Evolutionary conservation across 148 eudicot genomes (phyloP).

Genomic region (Rhododendron ovatum): DNA sequence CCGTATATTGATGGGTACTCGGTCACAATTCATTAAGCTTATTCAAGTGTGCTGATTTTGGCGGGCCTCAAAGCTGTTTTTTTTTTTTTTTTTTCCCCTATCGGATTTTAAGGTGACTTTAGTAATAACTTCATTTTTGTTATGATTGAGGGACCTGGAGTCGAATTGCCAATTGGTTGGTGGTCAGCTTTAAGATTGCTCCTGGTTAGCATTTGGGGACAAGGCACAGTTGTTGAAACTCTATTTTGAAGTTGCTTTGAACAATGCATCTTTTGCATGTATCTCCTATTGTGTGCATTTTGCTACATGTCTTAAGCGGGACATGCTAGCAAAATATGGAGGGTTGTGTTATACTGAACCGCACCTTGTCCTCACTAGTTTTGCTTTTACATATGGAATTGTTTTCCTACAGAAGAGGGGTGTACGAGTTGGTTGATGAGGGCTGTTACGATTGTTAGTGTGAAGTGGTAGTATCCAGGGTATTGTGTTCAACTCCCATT

Average conservation of each 20-base stretch:
- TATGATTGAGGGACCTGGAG: background rate
- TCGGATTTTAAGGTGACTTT: too few relatives aligned
- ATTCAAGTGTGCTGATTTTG: too few relatives aligned
- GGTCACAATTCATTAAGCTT: too few relatives aligned
- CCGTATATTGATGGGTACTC: too few relatives aligned
- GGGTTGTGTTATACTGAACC: background rate
- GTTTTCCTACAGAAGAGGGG: background rate
- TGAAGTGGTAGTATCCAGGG: background rate
- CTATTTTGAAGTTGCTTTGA: background rate
- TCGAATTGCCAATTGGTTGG: background rate
- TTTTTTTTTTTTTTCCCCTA: too few relatives aligned
- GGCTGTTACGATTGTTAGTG: background rate
- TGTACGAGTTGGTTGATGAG: background rate
- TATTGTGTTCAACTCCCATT: background rate
- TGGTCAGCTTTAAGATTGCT: background rate
- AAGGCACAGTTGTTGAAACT: background rate
- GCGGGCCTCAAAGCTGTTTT: too few relatives aligned
- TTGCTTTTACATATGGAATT: background rate
- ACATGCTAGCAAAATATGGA: background rate
- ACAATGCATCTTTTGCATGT: background rate
- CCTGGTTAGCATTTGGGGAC: background rate
- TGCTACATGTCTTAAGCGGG: background rate
- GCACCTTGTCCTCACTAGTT: background rate
- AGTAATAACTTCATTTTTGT: too few relatives aligned
- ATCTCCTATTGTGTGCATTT: background rate